phyloP scores from a whole-genome alignment of 2,329 filamentous ascomycete genomes.

The Aspergillus fumigatus region DNA sequence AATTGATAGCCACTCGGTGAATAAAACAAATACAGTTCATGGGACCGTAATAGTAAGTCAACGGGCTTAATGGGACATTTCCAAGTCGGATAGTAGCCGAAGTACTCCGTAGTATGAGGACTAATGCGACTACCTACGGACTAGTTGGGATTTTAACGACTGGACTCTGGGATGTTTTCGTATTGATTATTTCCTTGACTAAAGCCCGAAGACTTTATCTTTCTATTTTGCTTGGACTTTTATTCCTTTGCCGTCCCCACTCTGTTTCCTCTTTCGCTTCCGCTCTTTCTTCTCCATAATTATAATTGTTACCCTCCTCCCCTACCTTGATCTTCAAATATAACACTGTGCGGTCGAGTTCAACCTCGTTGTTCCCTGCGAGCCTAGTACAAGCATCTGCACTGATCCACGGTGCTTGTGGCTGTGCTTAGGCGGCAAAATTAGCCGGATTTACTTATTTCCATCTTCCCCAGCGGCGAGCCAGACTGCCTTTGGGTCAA shows the following conservation, averaged over 20 bases:
- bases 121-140: neutral
- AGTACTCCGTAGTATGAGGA: too few relatives aligned
- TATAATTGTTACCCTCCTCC: conserved; percentile 5
- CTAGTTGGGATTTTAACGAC: neutral
- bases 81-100: too few relatives aligned
- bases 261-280: neutral
- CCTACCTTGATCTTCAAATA: neutral
- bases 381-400: neutral
- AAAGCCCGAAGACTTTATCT: neutral
- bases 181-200: neutral
- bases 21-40: neutral
- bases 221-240: neutral
- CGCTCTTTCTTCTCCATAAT: conserved; percentile 9
- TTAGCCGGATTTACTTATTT: conserved; percentile 7
- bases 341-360: neutral
- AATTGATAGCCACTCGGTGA: neutral
- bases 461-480: neutral
- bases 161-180: neutral
- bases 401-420: conserved; percentile 1
- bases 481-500: neutral
- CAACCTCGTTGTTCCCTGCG: neutral
- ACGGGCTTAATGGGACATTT: too few relatives aligned
- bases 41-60: too few relatives aligned
- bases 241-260: neutral
- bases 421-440: conserved; percentile 10